Percentiles rank a stretch among this genome's conserved stretches.
Conservation (phyloP, 257 asterid species). For the Plantago major region DNA sequence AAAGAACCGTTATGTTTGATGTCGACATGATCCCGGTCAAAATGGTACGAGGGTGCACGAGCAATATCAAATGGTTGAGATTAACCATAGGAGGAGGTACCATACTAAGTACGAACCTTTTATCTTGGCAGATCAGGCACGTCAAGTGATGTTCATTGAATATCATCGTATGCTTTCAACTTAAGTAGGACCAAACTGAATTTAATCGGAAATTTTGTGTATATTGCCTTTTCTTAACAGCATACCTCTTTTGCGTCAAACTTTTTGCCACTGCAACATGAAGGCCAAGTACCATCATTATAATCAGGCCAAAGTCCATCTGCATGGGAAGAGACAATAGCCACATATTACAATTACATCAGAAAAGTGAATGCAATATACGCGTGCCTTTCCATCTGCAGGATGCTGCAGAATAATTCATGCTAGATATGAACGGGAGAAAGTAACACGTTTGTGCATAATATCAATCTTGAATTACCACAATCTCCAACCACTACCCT, state of each 20-base stretch:
- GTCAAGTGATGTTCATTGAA: too few relatives aligned
- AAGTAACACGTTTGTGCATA: neutral
- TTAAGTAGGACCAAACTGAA: neutral
- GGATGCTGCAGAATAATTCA: too few relatives aligned
- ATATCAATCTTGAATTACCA: neutral
- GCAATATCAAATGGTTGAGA: too few relatives aligned
- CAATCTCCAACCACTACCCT: slow-evolving; percentile 15
- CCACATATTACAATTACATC: slow-evolving; percentile 15
- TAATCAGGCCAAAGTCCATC: slow-evolving; percentile 97
- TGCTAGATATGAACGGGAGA: neutral
- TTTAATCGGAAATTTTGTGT: neutral
- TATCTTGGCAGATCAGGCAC: too few relatives aligned
- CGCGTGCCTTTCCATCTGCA: too few relatives aligned
- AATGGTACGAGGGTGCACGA: too few relatives aligned
- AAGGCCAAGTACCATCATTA: slow-evolving; percentile 91
- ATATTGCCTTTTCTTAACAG: neutral
- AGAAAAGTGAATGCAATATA: neutral
- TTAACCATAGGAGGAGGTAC: too few relatives aligned
- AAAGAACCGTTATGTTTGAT: too few relatives aligned
- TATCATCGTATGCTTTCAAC: neutral
- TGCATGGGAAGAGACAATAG: slow-evolving; percentile 29
- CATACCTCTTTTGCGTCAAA: slow-evolving; percentile 63
- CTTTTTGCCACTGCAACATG: slow-evolving; percentile 69
- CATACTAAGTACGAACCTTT: too few relatives aligned
- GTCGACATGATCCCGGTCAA: too few relatives aligned